Evolutionary conservation across 2,329 filamentous ascomycete species (phyloP), one percentile per base, ranked within the genome.

Genomic region (Fusarium circinatum): DNA sequence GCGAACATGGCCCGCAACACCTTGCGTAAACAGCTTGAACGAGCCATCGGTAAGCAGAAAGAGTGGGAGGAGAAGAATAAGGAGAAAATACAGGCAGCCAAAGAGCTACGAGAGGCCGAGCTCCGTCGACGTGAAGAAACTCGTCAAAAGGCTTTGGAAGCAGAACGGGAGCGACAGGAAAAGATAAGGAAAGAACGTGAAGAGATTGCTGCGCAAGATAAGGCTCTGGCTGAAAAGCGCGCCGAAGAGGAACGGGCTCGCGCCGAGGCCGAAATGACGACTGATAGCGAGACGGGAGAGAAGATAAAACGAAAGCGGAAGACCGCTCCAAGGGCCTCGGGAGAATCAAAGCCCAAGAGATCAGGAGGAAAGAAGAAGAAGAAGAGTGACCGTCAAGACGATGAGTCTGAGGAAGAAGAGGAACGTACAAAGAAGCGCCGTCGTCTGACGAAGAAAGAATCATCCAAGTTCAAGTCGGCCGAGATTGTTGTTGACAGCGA

Each of bases 1-100:
- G 96, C 96, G 48, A 97, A 94, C 86, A 99, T 99, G 96, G 95
- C 94, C 74, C 92, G 93, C 69, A 98, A 98, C 81, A 99, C 97
- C 2, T 94, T 98, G 84, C 92, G 94, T 74, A 95, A 94, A 78
- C 96, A 99, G 82, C 89, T 99, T 18, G 94, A 97, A 78, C 91
- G 95, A 78, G 93, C 94, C 9, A 90, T 96, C 54, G 91, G 94
- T 74, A 92, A 90, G 75, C 96, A 99, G 81, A 92, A 90, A 71
- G 94, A 97, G 72, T 98, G 97, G 82, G 96, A 99, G 82, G 92
- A 95, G 78, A 94, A 94, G 85, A 98, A 98, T 80, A 94, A 95
- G 41, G 91, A 93, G 78, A 97, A 96, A 82, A 89, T 98, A 7
- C 90, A 93, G 70, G 91, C 94, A 60, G 95, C 96, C 13, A 89